These are phyloP conservation scores for Xanthoceras sorbifolium DNA, from an alignment of 345 rosid species.

Conservation along the genomic window DNA sequence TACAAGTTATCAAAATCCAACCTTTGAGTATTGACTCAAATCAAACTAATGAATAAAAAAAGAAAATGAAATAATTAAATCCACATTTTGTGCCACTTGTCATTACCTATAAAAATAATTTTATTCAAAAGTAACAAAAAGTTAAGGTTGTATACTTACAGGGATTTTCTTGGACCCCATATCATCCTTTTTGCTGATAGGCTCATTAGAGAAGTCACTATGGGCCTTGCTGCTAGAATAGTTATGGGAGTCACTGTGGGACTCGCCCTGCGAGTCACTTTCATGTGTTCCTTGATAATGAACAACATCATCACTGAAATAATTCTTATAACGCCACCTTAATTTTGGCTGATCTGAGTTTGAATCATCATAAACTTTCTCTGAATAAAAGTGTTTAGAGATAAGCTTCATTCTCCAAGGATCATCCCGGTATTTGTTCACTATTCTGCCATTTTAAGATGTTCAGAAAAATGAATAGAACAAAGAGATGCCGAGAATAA, in stretches of 20 bases:
- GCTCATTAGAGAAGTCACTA: slow-evolving; percentile 10
- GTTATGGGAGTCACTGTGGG: slow-evolving; percentile 9
- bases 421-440: slow-evolving; percentile 52
- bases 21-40: background rate
- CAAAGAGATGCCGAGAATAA: background rate
- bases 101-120: background rate
- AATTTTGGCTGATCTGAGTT: slow-evolving; percentile 49
- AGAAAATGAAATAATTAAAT: background rate
- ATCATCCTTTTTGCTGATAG: slow-evolving; percentile 21
- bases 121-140: background rate
- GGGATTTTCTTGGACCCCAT: slow-evolving; percentile 29
- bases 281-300: slow-evolving; percentile 32
- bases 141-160: slow-evolving; percentile 34
- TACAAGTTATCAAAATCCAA: background rate
- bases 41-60: background rate
- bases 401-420: slow-evolving; percentile 52
- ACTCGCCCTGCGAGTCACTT: slow-evolving; percentile 20
- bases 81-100: background rate
- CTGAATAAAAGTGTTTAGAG: slow-evolving; percentile 68
- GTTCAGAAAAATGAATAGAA: slow-evolving; percentile 17
- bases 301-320: slow-evolving; percentile 44
- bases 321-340: slow-evolving; percentile 73
- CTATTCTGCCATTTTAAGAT: slow-evolving; percentile 47
- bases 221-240: slow-evolving; percentile 6
- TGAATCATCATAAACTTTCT: slow-evolving; percentile 75